Evolutionary conservation across 225 moss, liverwort and hornwort species (phyloP), one percentile per base, ranked within the genome.

Genomic region (Antitrichia curtipendula): DNA sequence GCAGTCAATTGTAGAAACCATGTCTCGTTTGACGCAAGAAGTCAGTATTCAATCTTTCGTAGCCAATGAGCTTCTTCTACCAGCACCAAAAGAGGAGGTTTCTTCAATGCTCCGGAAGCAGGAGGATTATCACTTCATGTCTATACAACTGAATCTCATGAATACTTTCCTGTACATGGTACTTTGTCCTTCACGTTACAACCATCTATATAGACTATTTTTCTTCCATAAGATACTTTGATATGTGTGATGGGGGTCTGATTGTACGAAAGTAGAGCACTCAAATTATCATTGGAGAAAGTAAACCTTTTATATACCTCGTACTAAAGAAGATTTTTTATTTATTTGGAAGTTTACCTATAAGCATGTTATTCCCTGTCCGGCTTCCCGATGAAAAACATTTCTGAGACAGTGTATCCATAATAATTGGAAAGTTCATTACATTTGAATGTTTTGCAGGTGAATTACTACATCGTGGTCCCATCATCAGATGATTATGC

Each of bases 101-200:
- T 84, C 92, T 45, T 89, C 75, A 78, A 92, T 94, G 93, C 90
- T 90, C 41, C 90, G 81, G 90, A 95, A 92, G 88, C 31, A 92
- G 64, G 94, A 90, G 78, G 89, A 94, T 88, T 91, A 84, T 27
- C 91, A 95, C 82, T 92, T 91, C 77, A 91, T 93, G 93, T 95
- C 94, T 52, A 88, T 93, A 87, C 93, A 95, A 70, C 81, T 95
- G 87, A 95, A 95, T 74, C 93, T 95, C 52, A 36, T 93, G 62
- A 95, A 95, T 78, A 95, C 94, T 87, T 95, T 95, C 84, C 89
- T 95, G 12, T 95, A 95, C 76, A 95, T 95, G 95, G 95, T 95
- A 93, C 47, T 85, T 52, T 47, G 43, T 62, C 71, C 38, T 85
- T 82, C 60, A 82, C 83, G 82, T 87, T 27, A 52, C 63, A 53